Base-by-base conservation (phyloP, 805 yeast species). In the Yamadazyma insecticola region DNA sequence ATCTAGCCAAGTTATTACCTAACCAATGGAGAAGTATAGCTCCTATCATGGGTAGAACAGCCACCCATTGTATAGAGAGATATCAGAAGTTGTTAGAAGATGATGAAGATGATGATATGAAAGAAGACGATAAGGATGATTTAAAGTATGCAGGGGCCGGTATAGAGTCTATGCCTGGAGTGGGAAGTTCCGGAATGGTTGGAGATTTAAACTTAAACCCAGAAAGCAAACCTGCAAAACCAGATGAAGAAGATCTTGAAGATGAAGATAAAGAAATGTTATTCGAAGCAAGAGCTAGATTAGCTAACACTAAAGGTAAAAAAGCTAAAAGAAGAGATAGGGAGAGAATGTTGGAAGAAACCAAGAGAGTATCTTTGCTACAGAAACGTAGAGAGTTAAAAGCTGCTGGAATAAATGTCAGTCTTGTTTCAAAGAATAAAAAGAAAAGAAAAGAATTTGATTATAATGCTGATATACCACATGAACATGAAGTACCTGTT, bases 11-110 rank as follows among this genome's bases (percentile, higher is more conserved):
- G 43, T 55, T 78, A 20, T 60, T 89, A 43, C 97, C 97, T 1
- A 87, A 89, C 40, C 97, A 89, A 57, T 90, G 98, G 98, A 72
- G 95, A 27, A 77, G 92, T 1, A 84, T 92, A n/a, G 82, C 95
- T 1, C 75, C 84, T 5, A 54, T 79, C 7, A 63, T 89, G 53
- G 88, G 89, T 0, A 64, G 97, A 37, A 85, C 97, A 1, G 90
- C 96, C 0, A 78, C 85, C 10, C 83, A 82, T 37, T 86, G 95
- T 55, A 75, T 86, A 7, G 95, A 87, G 42, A 62, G 97, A 34
- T 90, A 87, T 51, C 94, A 85, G 50, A 69, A 65, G 41, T 62
- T 88, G 13, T 51, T 88, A 12, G 80, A 76, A 30, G 51, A 42
- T n/a, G 50, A 45, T 12, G 45, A 37, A 16, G 40, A 40, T 8